Conservation (phyloP, 805 yeast genomes). For the Naumovozyma castellii region DNA sequence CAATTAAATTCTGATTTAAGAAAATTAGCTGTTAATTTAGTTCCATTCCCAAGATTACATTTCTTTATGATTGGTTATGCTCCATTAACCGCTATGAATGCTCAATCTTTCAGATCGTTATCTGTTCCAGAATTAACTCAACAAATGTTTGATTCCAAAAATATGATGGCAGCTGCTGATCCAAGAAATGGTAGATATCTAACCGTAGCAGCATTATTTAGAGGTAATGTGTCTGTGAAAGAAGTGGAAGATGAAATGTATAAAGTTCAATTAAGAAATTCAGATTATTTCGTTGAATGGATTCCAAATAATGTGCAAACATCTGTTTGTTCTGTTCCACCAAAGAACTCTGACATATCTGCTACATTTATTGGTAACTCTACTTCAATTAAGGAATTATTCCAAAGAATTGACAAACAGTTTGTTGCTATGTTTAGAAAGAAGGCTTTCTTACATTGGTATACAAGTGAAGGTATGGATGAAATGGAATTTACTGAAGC, state of each 20-base stretch:
- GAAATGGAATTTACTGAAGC: slow-evolving; percentile 92
- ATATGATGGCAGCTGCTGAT: slow-evolving; percentile 94
- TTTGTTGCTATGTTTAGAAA: slow-evolving; percentile 88
- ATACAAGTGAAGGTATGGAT: slow-evolving; percentile 93
- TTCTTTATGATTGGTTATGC: slow-evolving; percentile 95
- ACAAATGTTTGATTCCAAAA: slow-evolving; percentile 85
- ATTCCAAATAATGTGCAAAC: slow-evolving; percentile 93
- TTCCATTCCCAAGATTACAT: slow-evolving; percentile 91
- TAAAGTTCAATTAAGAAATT: slow-evolving; percentile 71
- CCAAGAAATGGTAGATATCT: slow-evolving; percentile 85
- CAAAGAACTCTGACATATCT: slow-evolving; percentile 74
- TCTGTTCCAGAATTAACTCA: slow-evolving; percentile 88
- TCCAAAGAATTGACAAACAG: slow-evolving; percentile 82
- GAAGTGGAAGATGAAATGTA: slow-evolving; percentile 93
- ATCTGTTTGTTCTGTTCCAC: slow-evolving; percentile 86
- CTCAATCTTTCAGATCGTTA: slow-evolving; percentile 74
- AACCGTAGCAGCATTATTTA: slow-evolving; percentile 88
- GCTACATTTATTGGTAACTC: slow-evolving; percentile 93
- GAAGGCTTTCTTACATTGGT: slow-evolving; percentile 95
- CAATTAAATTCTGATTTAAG: slow-evolving; percentile 88
- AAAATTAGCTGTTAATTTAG: slow-evolving; percentile 87
- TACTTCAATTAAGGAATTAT: slow-evolving; percentile 84
- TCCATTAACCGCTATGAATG: slow-evolving; percentile 72
- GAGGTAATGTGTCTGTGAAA: slow-evolving; percentile 86
- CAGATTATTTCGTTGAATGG: slow-evolving; percentile 87